Evolutionary conservation across 176 grass and related monocot genomes (phyloP), one percentile per base, ranked within the genome.

Genomic region (Juncus effusus): DNA sequence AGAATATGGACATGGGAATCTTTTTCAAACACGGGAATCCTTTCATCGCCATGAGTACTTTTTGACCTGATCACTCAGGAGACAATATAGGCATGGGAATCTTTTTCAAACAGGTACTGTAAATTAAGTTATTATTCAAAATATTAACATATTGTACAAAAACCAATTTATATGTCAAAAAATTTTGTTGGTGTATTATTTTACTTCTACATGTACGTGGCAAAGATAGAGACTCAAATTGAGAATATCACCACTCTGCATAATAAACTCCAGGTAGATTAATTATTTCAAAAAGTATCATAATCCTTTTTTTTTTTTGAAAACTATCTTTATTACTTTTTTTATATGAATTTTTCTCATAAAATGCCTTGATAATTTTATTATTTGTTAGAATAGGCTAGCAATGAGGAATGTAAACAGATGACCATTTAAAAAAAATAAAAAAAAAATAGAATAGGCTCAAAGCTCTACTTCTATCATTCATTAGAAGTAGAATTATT

Each of bases 41-140:
- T n/a, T n/a, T n/a, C n/a, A n/a, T n/a, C n/a, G n/a, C n/a, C n/a
- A n/a, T n/a, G n/a, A n/a, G 58, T 13, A 15, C 62, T 3, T 59
- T 70, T 79, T 70, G 69, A 15, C 11, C 42, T 1, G 49, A 78
- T 57, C 42, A 7, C 3, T 51, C 70, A 47, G 75, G 13, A 36
- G 64, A 84, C 16, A n/a, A n/a, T n/a, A 16, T 79, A 54, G 76
- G 76, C 13, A 77, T 83, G 74, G 51, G 64, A 36, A 61, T 15
- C 0, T 84, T 84, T 50, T 84, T 84, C 64, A 76, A 79, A 71
- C 45, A 84, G 76, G 82, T 79, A 16, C n/a, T 28, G 4, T 64
- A 15, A 6, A 35, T 47, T 49, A 42, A 7, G 35, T n/a, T n/a
- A n/a, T n/a, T n/a, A 12, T 64, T 55, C 36, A 57, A 65, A 58